These are phyloP conservation scores for Rutstroemia sydowiana DNA, from an alignment of 2,329 filamentous ascomycete species.

Conservation along the genomic window DNA sequence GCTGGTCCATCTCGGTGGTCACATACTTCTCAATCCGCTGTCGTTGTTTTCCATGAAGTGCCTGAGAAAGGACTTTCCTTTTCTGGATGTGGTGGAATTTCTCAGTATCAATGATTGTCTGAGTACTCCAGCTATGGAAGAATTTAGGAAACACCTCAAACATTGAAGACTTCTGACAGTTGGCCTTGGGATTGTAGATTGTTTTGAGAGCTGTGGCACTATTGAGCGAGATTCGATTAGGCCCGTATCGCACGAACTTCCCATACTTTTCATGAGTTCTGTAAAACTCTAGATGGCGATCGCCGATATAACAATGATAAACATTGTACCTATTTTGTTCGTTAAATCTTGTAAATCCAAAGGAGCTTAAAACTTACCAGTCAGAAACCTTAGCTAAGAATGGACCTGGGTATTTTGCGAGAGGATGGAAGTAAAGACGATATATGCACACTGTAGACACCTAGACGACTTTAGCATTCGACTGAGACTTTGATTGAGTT, in stretches of 20 bases:
- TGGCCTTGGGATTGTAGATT: neutral
- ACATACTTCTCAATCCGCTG: neutral
- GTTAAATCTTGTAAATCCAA: neutral
- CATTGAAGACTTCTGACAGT: neutral
- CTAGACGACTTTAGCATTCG: neutral
- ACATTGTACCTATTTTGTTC: constrained; percentile 42
- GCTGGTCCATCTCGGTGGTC: neutral
- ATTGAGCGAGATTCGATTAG: neutral
- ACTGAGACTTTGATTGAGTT: neutral
- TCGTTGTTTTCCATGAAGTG: neutral
- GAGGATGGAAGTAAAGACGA: constrained; percentile 55
- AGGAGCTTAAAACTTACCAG: constrained; percentile 25
- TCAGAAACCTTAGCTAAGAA: constrained; percentile 55
- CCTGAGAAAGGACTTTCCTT: neutral
- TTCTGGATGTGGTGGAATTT: neutral
- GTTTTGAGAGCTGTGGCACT: neutral
- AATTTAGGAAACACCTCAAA: neutral
- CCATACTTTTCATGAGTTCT: constrained; percentile 66
- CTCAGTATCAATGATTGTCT: neutral
- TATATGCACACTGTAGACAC: constrained; percentile 32
- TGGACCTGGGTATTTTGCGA: constrained; percentile 61
- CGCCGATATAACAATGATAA: constrained; percentile 68
- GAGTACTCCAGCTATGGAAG: neutral
- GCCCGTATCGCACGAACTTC: constrained; percentile 47
- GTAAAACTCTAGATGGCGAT: constrained; percentile 69